Evolutionary conservation across 345 rosid species (phyloP).

Genomic region (Syzygium jambos): DNA sequence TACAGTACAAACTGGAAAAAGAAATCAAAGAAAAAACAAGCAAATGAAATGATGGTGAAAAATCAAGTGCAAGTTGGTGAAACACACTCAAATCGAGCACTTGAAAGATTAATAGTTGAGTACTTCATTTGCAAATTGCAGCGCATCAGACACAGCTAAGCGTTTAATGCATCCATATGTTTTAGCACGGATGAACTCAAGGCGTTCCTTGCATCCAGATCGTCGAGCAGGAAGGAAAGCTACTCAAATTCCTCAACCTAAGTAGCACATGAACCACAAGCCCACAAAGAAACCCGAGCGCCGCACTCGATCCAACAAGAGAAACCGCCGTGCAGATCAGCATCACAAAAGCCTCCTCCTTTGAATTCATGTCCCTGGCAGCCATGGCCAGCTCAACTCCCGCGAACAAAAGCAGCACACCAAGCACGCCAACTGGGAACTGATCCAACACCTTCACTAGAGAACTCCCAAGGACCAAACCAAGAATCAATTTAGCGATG

Average conservation of each 20-base stretch:
- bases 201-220: slow-evolving; percentile 4
- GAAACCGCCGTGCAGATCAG: slow-evolving; percentile 57
- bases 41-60: not conserved
- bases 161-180: not conserved
- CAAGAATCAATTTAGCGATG: slow-evolving; percentile 44
- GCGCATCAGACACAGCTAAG: not conserved
- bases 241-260: slow-evolving; percentile 25
- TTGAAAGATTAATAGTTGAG: not conserved
- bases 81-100: not conserved
- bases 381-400: slow-evolving; percentile 82
- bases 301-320: slow-evolving; percentile 63
- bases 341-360: slow-evolving; percentile 75
- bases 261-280: slow-evolving; percentile 42
- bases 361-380: slow-evolving; percentile 63
- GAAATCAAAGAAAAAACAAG: not conserved
- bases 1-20: not conserved
- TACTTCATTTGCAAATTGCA: not conserved
- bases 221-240: not conserved
- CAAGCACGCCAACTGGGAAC: slow-evolving; percentile 76
- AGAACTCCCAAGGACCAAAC: slow-evolving; percentile 63
- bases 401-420: slow-evolving; percentile 61
- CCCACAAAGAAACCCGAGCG: slow-evolving; percentile 77
- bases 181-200: not conserved
- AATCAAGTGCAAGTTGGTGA: not conserved
- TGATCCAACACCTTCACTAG: slow-evolving; percentile 49